Evolutionary conservation across 129 eudicot genomes (phyloP).

Genomic region (Saussurea involucrata): DNA sequence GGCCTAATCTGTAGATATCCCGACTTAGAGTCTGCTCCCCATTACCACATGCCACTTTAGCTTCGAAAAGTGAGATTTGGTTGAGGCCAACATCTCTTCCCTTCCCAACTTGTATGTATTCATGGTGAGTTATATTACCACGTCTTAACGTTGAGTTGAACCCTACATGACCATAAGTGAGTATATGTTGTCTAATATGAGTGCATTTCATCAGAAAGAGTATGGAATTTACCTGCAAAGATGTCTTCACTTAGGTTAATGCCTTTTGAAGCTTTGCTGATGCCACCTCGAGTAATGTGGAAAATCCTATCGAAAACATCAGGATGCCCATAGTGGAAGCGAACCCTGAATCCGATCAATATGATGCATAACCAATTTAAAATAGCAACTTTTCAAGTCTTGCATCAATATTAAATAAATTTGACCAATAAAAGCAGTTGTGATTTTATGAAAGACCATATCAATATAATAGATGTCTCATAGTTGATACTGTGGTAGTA

Average conservation of each 20-base stretch:
- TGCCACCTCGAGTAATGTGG: slow-evolving; percentile 99
- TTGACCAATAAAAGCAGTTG: background rate
- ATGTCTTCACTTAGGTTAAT: slow-evolving; percentile 96
- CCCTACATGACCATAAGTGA: slow-evolving; percentile 41
- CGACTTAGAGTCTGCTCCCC: slow-evolving; percentile 99
- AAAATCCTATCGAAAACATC: slow-evolving; percentile 94
- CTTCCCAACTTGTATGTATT: slow-evolving; percentile 97
- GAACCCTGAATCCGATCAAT: slow-evolving; percentile 56
- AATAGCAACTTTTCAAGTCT: slow-evolving; percentile 3
- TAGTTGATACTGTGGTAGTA: too few species aligned
- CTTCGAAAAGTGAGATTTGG: slow-evolving; percentile 98
- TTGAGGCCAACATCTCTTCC: slow-evolving; percentile 99
- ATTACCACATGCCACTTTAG: slow-evolving; percentile 98
- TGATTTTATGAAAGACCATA: slow-evolving; percentile 8
- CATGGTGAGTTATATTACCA: slow-evolving; percentile 96
- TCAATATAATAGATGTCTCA: slow-evolving; percentile 16
- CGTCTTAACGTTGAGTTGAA: slow-evolving; percentile 94
- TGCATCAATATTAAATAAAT: background rate
- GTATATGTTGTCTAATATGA: background rate
- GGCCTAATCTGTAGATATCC: slow-evolving; percentile 94
- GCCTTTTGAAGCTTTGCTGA: slow-evolving; percentile 94
- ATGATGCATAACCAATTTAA: slow-evolving; percentile 19
- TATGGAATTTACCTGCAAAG: slow-evolving; percentile 65
- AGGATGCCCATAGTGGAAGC: slow-evolving; percentile 99
- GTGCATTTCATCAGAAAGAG: slow-evolving; percentile 2